Base-by-base conservation (phyloP, 176 grass and related monocot species). In the Saccharum officinarum region DNA sequence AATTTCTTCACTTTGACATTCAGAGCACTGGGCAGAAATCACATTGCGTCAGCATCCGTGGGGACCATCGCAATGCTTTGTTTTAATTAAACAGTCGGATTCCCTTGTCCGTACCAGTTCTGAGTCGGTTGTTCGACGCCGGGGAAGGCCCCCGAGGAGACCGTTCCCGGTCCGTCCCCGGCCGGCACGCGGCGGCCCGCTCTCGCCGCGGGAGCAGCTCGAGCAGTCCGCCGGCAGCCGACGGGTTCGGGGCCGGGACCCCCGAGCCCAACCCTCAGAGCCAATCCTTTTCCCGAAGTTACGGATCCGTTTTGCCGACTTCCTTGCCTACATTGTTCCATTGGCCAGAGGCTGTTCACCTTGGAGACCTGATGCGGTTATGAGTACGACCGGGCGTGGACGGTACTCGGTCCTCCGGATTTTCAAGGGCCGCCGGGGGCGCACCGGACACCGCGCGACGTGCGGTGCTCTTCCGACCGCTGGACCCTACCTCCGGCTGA, bases 1-100 rank as follows among this genome's bases (percentile, higher is more conserved):
- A 92, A 92, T 92, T 92, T 89, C 87, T 92, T 92, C 91, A 92
- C 87, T 92, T 92, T 92, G 87, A 92, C 87, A 89, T 92, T 90
- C 84, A 87, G 86, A 88, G 88, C 88, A 94, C 83, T 88, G 63
- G 92, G 92, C 86, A 94, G 79, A 94, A 94, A 94, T 91, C 92
- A 91, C 86, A 94, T 94, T 88, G 86, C 83, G 89, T 94, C 23
- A 91, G 79, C 88, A 91, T 94, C 92, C 69, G 73, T 62, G 13
- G 34, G 92, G 92, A 93, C 88, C 82, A 90, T 93, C 85, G 86
- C 92, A 88, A 88, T 93, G 88, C 88, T 93, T 90, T 93, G 85
- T 90, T 93, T 90, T 90, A 90, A 90, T 93, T 93, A 93, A 93
- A 90, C 73, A 83, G 82, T 93, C 78, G 74, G 85, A 93, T 93